These are phyloP conservation scores for Trametes cingulata DNA, from an alignment of 768 basidiomycete genomes.

Conservation along the genomic window DNA sequence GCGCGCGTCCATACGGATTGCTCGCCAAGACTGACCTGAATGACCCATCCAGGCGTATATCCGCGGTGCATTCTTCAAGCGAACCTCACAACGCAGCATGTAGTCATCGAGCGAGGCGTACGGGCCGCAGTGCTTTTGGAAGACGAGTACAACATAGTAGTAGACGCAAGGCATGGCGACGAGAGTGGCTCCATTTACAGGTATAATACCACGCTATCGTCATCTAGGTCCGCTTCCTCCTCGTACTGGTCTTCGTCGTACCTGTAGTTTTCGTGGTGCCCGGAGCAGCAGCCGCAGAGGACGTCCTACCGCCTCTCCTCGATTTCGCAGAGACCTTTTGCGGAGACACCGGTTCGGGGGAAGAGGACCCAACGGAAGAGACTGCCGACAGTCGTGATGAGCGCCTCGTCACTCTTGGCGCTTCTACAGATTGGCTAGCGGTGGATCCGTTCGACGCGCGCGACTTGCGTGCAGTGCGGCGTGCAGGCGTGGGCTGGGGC, in stretches of 20 bases:
- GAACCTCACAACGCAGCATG: too few species aligned
- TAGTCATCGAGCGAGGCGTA: too few species aligned
- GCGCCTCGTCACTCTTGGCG: slow-evolving; percentile 34
- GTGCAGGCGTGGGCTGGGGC: slow-evolving; percentile 30
- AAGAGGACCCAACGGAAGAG: slow-evolving; percentile 31
- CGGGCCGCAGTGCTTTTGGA: too few species aligned
- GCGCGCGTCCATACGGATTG: too few species aligned
- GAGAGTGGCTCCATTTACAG: too few species aligned
- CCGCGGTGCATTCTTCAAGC: too few species aligned
- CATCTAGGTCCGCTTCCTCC: slow-evolving; percentile 31
- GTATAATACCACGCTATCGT: too few species aligned
- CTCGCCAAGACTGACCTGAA: too few species aligned
- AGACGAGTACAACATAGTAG: too few species aligned
- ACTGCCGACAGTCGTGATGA: slow-evolving; percentile 42
- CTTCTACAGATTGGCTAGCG: slow-evolving; percentile 22
- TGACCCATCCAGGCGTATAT: too few species aligned
- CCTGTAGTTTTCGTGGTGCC: slow-evolving; percentile 7
- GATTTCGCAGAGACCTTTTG: slow-evolving; percentile 21
- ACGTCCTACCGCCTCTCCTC: slow-evolving; percentile 14
- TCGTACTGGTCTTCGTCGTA: slow-evolving; percentile 32
- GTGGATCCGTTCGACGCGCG: slow-evolving; percentile 15
- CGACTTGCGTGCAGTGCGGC: slow-evolving; percentile 21
- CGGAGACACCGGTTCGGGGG: slow-evolving; percentile 33
- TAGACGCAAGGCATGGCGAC: too few species aligned
- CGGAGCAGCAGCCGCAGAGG: slow-evolving; percentile 7